These are phyloP conservation scores for Coemansia sp. DNA, from an alignment of 192 early-diverging fungal species.

Conservation along the genomic window DNA sequence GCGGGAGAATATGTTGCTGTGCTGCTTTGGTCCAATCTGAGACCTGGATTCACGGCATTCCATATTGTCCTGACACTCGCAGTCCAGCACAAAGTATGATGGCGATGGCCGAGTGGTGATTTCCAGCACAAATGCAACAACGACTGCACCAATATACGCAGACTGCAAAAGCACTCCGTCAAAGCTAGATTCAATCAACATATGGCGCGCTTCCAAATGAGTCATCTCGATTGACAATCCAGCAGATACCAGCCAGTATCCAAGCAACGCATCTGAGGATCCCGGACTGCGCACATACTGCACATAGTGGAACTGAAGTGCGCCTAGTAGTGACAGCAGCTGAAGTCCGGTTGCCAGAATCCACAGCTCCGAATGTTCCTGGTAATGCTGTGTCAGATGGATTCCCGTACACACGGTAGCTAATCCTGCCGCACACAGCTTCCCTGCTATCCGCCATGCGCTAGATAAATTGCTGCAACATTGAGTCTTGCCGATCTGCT, in stretches of 20 bases:
- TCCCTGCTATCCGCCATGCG: neutral
- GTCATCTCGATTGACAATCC: constrained; percentile 4
- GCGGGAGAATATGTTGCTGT: constrained; percentile 20
- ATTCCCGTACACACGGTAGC: neutral
- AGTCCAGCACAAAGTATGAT: neutral
- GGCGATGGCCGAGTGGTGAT: constrained; percentile 10
- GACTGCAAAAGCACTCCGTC: neutral
- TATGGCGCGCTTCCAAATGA: constrained; percentile 5
- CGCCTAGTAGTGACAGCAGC: neutral
- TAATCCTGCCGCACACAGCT: neutral
- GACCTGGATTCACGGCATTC: neutral
- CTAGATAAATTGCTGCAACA: neutral
- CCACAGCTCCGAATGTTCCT: neutral
- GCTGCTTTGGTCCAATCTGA: neutral
- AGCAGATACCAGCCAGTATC: constrained; percentile 20
- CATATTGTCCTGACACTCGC: neutral
- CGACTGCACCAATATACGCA: constrained; percentile 8
- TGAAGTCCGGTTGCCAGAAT: constrained; percentile 4
- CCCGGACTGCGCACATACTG: neutral
- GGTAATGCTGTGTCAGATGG: neutral
- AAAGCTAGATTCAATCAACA: neutral
- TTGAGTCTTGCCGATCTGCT: neutral
- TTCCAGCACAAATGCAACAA: constrained; percentile 17
- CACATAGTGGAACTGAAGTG: constrained; percentile 6
- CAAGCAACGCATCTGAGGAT: constrained; percentile 17